A percentile compares a stretch with the other conserved stretches of the same genome.
phyloP scores from a whole-genome alignment of 202 grass and related monocot species.

The Setaria italica region DNA sequence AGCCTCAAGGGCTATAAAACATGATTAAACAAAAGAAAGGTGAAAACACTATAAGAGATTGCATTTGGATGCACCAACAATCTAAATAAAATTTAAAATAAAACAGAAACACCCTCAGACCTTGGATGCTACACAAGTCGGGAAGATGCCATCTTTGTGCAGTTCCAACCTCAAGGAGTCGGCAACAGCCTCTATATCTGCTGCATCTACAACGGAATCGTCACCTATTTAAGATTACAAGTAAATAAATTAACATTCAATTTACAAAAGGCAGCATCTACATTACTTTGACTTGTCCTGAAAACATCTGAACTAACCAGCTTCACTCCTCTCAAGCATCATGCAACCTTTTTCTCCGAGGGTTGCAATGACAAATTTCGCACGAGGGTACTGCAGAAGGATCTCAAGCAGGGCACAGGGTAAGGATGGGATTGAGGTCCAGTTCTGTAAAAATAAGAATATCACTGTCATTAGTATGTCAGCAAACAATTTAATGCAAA shows the following conservation, averaged over 20 bases:
- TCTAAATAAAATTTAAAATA: not conserved
- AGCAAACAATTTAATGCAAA: not conserved
- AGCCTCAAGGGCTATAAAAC: slow-evolving; percentile 44
- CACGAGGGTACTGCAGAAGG: slow-evolving; percentile 50
- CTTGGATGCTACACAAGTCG: slow-evolving; percentile 52
- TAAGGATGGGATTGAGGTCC: slow-evolving; percentile 51
- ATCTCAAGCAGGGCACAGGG: slow-evolving; percentile 57
- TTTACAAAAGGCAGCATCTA: not conserved
- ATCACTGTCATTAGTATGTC: slow-evolving; percentile 2
- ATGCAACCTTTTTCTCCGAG: slow-evolving; percentile 64
- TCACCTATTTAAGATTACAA: slow-evolving; percentile 35
- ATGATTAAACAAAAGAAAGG: not conserved
- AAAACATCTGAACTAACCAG: slow-evolving; percentile 29
- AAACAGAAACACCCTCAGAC: slow-evolving; percentile 27
- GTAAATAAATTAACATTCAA: not conserved
- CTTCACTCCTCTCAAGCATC: slow-evolving; percentile 51
- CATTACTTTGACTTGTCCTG: slow-evolving; percentile 4
- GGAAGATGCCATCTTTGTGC: slow-evolving; percentile 41
- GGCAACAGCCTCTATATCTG: slow-evolving; percentile 42
- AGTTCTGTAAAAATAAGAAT: slow-evolving; percentile 41
- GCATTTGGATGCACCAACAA: not conserved
- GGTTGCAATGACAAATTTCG: slow-evolving; percentile 49
- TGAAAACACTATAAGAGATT: not conserved
- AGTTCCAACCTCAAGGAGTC: slow-evolving; percentile 49
- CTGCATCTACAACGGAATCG: not conserved